phyloP scores from a whole-genome alignment of 345 rosid species.

The Clausena lansium region DNA sequence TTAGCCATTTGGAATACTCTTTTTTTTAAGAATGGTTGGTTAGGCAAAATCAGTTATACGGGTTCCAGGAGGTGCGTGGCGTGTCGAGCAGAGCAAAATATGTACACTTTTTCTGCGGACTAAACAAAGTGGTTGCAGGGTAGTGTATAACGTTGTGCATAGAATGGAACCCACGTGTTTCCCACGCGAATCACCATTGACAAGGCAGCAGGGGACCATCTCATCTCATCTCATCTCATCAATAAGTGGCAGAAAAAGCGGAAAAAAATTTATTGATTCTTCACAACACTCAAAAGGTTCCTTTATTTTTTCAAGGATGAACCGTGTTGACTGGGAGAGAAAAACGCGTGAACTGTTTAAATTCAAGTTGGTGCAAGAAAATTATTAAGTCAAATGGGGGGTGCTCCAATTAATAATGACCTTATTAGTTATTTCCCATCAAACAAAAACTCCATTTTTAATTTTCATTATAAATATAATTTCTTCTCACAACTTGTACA shows the following conservation, averaged over 20 bases:
- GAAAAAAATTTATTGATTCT: background rate
- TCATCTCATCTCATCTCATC: background rate
- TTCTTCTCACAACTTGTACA: background rate
- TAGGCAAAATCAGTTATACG: background rate
- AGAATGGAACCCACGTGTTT: background rate
- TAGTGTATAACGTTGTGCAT: background rate
- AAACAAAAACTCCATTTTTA: no score
- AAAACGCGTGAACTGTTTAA: background rate
- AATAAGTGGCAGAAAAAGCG: no score
- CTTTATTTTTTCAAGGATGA: background rate
- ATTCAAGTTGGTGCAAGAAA: background rate
- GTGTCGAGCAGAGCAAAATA: no score
- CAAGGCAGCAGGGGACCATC: background rate
- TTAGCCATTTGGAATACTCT: background rate
- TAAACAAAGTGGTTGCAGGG: background rate
- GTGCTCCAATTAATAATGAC: background rate
- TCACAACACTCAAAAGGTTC: background rate
- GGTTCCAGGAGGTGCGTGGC: no score
- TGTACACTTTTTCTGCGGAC: no score
- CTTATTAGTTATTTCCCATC: background rate
- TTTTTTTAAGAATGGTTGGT: background rate
- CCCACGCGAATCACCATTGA: background rate
- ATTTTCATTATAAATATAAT: no score
- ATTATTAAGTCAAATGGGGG: no score
- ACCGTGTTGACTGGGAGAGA: constrained; percentile 8